phyloP scores from a whole-genome alignment of 768 basidiomycete species.

The Suillus luteus region DNA sequence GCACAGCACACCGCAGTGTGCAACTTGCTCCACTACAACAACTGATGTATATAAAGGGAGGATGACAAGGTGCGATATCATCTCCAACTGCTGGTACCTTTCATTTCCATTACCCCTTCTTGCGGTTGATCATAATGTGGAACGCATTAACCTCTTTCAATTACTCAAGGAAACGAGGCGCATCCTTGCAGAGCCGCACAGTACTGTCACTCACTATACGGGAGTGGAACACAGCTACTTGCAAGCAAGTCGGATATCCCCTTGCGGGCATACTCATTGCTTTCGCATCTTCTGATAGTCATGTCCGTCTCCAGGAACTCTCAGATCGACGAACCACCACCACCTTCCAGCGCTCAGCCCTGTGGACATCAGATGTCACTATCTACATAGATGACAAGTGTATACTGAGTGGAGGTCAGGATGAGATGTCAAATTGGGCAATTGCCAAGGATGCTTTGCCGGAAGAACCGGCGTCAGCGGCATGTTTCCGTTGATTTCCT shows the following conservation, averaged over 20 bases:
- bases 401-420: neutral
- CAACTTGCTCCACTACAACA: too few species aligned
- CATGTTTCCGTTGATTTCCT: neutral
- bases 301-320: neutral
- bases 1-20: too few species aligned
- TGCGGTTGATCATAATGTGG: neutral
- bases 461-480: neutral
- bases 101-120: neutral
- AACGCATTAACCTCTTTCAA: neutral
- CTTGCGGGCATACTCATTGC: neutral
- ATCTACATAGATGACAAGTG: neutral
- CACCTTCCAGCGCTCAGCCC: neutral
- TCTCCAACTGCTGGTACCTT: too few species aligned
- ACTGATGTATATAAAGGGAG: too few species aligned
- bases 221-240: neutral
- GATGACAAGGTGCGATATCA: too few species aligned
- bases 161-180: neutral
- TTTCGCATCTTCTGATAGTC: neutral
- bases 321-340: neutral
- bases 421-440: neutral
- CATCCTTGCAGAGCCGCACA: neutral
- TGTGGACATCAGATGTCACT: neutral
- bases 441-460: neutral
- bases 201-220: neutral
- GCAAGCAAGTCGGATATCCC: neutral